These are phyloP conservation scores for Dictyostelium citrinum DNA, from an alignment of 78 protist species.

Conservation along the genomic window DNA sequence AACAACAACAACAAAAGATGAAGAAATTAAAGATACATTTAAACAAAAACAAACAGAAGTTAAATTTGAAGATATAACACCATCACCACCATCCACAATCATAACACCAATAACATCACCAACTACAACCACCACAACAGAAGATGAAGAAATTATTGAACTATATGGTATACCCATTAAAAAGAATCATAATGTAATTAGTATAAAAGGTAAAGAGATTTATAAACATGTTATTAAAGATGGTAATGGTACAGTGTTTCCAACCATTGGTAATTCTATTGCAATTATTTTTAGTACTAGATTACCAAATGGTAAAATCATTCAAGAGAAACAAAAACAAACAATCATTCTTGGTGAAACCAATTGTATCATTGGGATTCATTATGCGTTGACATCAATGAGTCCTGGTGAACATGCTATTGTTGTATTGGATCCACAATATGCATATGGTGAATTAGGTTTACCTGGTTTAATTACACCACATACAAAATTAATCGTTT, in stretches of 20 bases:
- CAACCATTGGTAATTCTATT: not conserved
- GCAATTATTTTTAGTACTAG: not conserved
- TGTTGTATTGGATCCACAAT: not conserved
- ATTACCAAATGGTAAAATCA: not conserved
- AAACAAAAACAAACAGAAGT: not conserved
- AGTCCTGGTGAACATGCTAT: not conserved
- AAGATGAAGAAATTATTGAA: not conserved
- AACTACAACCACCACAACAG: not conserved
- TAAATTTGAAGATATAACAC: not conserved
- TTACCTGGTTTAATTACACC: not conserved
- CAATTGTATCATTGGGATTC: not conserved
- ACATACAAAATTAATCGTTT: not conserved
- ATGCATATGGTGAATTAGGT: conserved; percentile 9
- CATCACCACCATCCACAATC: not conserved
- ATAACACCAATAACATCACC: not conserved
- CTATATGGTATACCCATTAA: not conserved
- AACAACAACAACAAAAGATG: not conserved
- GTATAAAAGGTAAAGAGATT: not conserved
- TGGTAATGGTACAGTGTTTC: not conserved
- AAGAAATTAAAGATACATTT: not conserved
- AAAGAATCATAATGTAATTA: not conserved
- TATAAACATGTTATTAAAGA: not conserved
- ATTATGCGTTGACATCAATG: not conserved
- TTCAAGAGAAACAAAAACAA: not conserved
- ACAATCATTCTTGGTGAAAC: not conserved